phyloP scores from a whole-genome alignment of 129 eudicot species.

The Lactuca saligna region DNA sequence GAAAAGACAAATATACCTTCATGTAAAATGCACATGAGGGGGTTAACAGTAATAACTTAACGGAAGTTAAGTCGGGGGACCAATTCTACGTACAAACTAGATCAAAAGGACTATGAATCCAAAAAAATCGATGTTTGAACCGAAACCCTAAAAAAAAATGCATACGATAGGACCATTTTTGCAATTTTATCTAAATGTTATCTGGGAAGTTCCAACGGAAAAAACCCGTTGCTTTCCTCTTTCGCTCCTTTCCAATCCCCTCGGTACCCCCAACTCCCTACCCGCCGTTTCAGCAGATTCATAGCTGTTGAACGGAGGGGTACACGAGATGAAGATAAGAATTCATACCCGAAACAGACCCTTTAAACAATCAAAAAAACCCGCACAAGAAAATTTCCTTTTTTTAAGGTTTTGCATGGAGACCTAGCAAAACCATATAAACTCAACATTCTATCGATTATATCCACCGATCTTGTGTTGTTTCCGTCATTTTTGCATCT shows the following conservation, averaged over 20 bases:
- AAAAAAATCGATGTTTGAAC: no score
- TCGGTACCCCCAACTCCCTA: background rate
- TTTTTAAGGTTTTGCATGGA: conserved; percentile 17
- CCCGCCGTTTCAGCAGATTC: conserved; percentile 9
- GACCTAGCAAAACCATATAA: conserved; percentile 7
- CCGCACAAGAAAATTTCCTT: background rate
- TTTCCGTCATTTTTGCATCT: conserved; percentile 10
- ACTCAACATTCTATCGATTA: conserved; percentile 1
- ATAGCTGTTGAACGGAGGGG: conserved; percentile 8
- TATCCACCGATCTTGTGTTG: background rate
- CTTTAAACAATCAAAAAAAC: background rate
- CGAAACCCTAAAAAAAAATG: no score
- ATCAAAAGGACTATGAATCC: no score
- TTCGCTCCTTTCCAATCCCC: conserved; percentile 23
- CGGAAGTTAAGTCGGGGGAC: no score
- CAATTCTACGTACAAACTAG: no score
- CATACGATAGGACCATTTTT: no score
- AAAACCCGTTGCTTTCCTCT: conserved; percentile 18
- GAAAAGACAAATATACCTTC: no score
- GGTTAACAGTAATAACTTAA: no score
- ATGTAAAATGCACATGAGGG: no score
- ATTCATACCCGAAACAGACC: conserved; percentile 16
- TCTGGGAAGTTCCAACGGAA: background rate
- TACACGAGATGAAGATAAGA: background rate
- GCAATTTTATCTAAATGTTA: no score